Evolutionary conservation across 371 early-diverging fungal genomes (phyloP).

Genomic region (Mucor circinelloides): DNA sequence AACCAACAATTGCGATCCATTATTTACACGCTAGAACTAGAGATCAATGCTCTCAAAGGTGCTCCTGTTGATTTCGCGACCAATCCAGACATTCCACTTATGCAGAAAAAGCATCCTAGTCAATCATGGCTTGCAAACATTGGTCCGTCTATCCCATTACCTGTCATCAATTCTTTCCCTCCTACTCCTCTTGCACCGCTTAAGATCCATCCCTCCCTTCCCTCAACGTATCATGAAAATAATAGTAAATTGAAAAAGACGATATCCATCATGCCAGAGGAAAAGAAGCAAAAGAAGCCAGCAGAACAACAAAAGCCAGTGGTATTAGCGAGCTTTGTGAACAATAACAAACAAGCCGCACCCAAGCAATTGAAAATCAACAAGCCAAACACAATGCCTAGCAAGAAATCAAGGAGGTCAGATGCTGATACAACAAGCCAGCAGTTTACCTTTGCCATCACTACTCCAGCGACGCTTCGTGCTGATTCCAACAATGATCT

Average conservation of each 20-base stretch:
- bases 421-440: background rate
- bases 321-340: background rate
- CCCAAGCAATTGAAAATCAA: background rate
- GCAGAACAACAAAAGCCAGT: background rate
- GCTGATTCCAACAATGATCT: background rate
- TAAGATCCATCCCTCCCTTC: conserved; percentile 12
- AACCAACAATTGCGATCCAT: conserved; percentile 41
- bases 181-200: conserved; percentile 6
- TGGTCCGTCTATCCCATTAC: background rate
- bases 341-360: background rate
- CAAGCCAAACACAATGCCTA: background rate
- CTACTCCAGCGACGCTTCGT: conserved; percentile 21
- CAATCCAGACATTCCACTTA: background rate
- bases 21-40: conserved; percentile 34
- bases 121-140: background rate
- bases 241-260: background rate
- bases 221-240: background rate
- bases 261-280: background rate
- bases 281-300: background rate
- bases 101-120: background rate
- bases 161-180: background rate
- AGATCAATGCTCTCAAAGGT: conserved; percentile 38
- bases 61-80: conserved; percentile 28
- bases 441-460: conserved; percentile 24
- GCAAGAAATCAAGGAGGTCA: background rate